Conservation (phyloP, 768 basidiomycete genomes). For the Lactarius hengduanensis region DNA sequence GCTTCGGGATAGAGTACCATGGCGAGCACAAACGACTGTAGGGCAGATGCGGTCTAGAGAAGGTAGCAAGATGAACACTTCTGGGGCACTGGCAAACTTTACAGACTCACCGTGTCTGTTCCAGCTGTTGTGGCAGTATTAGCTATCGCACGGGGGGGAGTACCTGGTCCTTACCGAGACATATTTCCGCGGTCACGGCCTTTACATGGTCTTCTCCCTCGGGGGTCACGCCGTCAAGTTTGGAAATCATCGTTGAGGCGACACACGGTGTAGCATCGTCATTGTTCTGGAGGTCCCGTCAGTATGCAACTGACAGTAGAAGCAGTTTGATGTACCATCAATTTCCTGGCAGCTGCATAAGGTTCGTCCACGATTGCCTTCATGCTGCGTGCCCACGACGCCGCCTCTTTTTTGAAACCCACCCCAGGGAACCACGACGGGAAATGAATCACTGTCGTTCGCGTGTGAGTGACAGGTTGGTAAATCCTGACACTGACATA, state of each 20-base stretch:
- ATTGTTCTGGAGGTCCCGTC: not conserved
- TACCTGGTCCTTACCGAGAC: conserved; percentile 6
- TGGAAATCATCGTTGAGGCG: conserved; percentile 1
- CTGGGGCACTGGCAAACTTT: not conserved
- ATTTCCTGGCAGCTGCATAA: conserved; percentile 28
- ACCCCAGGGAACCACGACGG: conserved; percentile 34
- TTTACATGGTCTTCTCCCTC: conserved; percentile 2
- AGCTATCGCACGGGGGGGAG: not conserved
- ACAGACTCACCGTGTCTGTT: conserved; percentile 9
- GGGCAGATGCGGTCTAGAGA: conserved; percentile 33
- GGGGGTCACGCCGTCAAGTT: not conserved
- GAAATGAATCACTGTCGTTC: conserved; percentile 27
- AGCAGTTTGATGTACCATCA: conserved; percentile 25
- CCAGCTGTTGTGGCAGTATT: not conserved
- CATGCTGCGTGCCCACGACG: conserved; percentile 28
- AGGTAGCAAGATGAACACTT: not conserved
- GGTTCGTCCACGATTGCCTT: conserved; percentile 32
- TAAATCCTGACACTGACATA: conserved; percentile 24
- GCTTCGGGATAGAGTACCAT: conserved; percentile 36
- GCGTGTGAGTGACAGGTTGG: conserved; percentile 4
- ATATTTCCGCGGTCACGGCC: conserved; percentile 12
- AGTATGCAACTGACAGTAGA: not conserved
- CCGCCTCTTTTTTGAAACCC: conserved; percentile 30
- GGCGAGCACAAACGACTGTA: conserved; percentile 35
- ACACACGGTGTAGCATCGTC: not conserved